phyloP scores from a whole-genome alignment of 1,284 basidiomycete genomes.

The Lignosus rhinocerotis region DNA sequence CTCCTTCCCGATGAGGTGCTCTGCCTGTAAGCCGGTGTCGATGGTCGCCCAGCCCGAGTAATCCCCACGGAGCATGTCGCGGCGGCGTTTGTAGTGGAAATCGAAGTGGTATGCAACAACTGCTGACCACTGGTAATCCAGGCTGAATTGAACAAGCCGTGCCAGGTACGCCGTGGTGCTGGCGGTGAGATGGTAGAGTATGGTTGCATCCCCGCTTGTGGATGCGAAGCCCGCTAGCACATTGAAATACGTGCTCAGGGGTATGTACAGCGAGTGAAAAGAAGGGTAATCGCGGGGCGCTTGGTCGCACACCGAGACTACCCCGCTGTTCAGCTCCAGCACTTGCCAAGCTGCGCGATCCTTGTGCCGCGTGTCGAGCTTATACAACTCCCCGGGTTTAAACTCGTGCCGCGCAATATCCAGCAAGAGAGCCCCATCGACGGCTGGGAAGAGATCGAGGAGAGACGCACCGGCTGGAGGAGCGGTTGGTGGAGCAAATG shows the following conservation, averaged over 20 bases:
- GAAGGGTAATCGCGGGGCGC: conserved; percentile 4
- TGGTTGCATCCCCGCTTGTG: background rate
- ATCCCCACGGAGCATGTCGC: conserved; percentile 6
- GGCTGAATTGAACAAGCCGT: conserved; percentile 1
- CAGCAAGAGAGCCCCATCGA: conserved; percentile 3
- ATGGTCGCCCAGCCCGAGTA: conserved; percentile 9
- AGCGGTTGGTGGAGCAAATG: background rate
- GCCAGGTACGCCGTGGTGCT: background rate
- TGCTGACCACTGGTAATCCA: conserved; percentile 9
- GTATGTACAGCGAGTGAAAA: conserved; percentile 1
- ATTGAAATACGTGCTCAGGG: conserved; percentile 2
- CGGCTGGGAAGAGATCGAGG: background rate
- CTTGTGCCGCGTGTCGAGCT: conserved; percentile 1
- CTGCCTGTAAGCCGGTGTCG: too few species aligned
- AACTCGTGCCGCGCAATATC: conserved; percentile 9
- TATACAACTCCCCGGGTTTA: conserved; percentile 1
- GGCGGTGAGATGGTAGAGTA: background rate
- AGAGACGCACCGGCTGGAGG: conserved; percentile 1
- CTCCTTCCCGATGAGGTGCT: too few species aligned
- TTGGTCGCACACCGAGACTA: background rate
- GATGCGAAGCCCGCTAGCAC: conserved; percentile 1
- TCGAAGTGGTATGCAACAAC: conserved; percentile 8
- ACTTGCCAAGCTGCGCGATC: background rate
- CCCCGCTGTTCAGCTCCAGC: background rate
- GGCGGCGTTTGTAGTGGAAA: conserved; percentile 8